Percentiles rank a stretch among this genome's conserved stretches.
phyloP scores from a whole-genome alignment of 116 monocot genomes.

The Phalaenopsis hybrid region DNA sequence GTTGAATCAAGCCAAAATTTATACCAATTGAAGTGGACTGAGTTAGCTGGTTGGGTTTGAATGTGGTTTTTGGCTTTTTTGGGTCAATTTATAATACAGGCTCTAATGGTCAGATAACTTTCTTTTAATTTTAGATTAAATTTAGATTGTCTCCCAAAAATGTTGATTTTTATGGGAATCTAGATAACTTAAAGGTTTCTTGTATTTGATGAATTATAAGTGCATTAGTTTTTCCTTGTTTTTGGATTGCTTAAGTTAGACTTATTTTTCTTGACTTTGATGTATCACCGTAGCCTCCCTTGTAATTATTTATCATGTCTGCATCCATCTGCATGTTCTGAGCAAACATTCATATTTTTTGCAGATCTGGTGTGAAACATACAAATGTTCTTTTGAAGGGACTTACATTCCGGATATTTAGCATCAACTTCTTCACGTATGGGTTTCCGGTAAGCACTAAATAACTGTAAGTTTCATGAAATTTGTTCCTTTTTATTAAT shows the following conservation, averaged over 20 bases:
- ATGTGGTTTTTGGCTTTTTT: not conserved
- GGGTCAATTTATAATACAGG: not conserved
- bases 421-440: constrained; percentile 93
- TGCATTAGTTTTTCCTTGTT: not conserved
- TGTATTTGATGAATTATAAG: not conserved
- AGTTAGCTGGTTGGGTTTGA: not conserved
- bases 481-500: not conserved
- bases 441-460: constrained; percentile 67
- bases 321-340: not conserved
- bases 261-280: not conserved
- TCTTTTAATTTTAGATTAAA: not conserved
- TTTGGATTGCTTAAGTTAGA: not conserved
- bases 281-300: not conserved
- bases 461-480: not conserved
- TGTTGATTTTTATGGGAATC: not conserved
- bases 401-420: constrained; percentile 61
- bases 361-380: constrained; percentile 66
- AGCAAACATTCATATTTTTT: constrained; percentile 1
- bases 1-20: not conserved
- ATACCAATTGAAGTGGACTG: not conserved
- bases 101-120: not conserved
- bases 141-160: not conserved
- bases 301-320: not conserved
- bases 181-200: not conserved
- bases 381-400: constrained; percentile 75